Base-by-base conservation (phyloP, 1,139 yeast species). In the Debaryomycetaceae sp. region DNA sequence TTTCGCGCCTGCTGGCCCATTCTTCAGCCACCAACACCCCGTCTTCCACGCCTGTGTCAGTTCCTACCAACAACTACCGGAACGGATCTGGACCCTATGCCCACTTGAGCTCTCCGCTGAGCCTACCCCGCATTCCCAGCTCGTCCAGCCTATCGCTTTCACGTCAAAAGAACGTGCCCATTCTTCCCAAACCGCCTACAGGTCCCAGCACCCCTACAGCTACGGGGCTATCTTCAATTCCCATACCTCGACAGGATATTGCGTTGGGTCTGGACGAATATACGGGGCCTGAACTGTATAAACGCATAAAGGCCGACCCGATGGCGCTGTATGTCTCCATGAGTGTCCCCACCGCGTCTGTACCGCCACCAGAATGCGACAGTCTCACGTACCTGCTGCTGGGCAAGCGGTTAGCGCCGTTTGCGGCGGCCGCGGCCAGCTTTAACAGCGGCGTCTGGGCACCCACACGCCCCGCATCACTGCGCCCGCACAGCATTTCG, bases 251-350 rank as follows among this genome's bases (percentile, higher is more conserved):
- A 49, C 23, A 39, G 32, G 27, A 36, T 33, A 24, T 28, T 27
- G 15, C 36, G 30, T 38, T 41, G 29, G 45, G 49, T n/a, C 12
- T 27, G 15, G 25, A 25, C 14, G 13, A 12, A 10, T 19, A 19
- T 19, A 11, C 22, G 31, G 61, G 55, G 40, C 62, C 49, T 31
- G 20, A 18, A 18, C 20, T 18, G 20, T 62, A 61, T 39, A 64
- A 64, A 44, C 39, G 71, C 21, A 62, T 62, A 37, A 63, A 62
- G 46, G 55, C 66, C 0, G 69, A 62, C 27, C 38, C 53, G 15
- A 54, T 45, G 32, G 40, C 49, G 11, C 36, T 39, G 31, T 23
- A 29, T 26, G 24, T 13, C 7, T 11, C 24, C 13, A n/a, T 13
- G 14, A 12, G 14, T 6, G 32, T 12, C 25, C 27, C n/a, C n/a